Conservation (phyloP, 257 asterid genomes). For the Primulina eburnea region DNA sequence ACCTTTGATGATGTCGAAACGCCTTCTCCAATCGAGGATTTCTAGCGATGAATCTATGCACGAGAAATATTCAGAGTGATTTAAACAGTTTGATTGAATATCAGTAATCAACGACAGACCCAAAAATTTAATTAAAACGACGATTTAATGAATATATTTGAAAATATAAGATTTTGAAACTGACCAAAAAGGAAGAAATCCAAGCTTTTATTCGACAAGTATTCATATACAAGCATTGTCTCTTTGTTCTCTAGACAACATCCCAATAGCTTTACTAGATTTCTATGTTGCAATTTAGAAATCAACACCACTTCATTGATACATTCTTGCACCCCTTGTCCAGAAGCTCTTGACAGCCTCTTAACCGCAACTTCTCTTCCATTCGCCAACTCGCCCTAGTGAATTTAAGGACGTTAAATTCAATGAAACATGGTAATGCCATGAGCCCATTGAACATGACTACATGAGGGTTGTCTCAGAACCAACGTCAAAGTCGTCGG, state of each 20-base stretch:
- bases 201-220: slow-evolving; percentile 37
- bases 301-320: slow-evolving; percentile 40
- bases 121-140: too few relatives aligned
- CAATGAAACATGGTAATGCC: neutral
- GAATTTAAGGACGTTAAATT: neutral
- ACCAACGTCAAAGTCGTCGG: too few relatives aligned
- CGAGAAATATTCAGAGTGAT: neutral
- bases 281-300: slow-evolving; percentile 40
- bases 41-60: too few relatives aligned
- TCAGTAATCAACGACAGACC: neutral
- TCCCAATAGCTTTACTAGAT: slow-evolving; percentile 35
- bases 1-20: too few relatives aligned
- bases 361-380: slow-evolving; percentile 37
- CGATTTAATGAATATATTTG: neutral
- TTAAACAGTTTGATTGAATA: neutral
- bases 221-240: slow-evolving; percentile 36
- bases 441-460: too few relatives aligned
- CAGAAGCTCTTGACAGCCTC: slow-evolving; percentile 31
- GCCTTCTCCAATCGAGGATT: too few relatives aligned
- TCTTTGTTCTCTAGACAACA: slow-evolving; percentile 33
- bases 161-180: slow-evolving; percentile 2
- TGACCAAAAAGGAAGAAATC: slow-evolving; percentile 34
- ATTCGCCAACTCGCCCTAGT: slow-evolving; percentile 34
- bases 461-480: too few relatives aligned
- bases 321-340: slow-evolving; percentile 39